Evolutionary conservation across 176 grass and related monocot genomes (phyloP).

Genomic region (Zea mays): DNA sequence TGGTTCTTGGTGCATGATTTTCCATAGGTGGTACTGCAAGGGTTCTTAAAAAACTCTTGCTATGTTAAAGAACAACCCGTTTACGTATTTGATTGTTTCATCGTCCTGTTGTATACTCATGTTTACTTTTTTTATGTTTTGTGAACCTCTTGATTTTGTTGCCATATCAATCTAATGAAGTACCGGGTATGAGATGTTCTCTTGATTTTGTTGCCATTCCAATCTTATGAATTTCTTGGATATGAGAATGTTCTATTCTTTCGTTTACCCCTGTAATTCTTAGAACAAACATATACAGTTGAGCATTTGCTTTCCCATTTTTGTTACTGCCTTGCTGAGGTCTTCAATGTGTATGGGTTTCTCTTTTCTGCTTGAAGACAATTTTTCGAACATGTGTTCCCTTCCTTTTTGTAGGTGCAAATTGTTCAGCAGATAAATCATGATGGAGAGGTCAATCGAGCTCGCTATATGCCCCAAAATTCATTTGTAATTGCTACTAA

Average conservation of each 20-base stretch:
- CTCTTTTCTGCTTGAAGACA: not conserved
- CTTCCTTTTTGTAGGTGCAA: constrained; percentile 73
- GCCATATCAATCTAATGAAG: not conserved
- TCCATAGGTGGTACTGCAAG: not conserved
- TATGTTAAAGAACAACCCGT: not conserved
- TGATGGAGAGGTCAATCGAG: constrained; percentile 94
- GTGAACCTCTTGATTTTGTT: constrained; percentile 15
- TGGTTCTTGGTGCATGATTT: constrained; percentile 13
- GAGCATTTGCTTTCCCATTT: not conserved
- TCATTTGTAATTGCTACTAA: constrained; percentile 96
- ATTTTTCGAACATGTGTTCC: not conserved
- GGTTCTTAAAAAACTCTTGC: not conserved
- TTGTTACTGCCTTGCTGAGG: not conserved
- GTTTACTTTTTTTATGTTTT: not conserved
- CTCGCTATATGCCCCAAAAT: constrained; percentile 99
- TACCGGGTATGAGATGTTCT: not conserved
- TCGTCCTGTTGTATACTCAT: constrained; percentile 7
- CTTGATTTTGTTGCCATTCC: not conserved
- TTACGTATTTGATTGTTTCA: not conserved
- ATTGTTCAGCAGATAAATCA: constrained; percentile 99
- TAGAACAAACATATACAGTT: not conserved
- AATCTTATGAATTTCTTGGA: not conserved
- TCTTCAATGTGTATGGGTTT: not conserved
- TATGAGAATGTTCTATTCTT: not conserved
- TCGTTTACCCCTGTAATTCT: not conserved